A percentile compares a stretch with the other conserved stretches of the same genome.
Evolutionary conservation across 371 early-diverging fungal genomes (phyloP).

Genomic region (Mortierella sp.): DNA sequence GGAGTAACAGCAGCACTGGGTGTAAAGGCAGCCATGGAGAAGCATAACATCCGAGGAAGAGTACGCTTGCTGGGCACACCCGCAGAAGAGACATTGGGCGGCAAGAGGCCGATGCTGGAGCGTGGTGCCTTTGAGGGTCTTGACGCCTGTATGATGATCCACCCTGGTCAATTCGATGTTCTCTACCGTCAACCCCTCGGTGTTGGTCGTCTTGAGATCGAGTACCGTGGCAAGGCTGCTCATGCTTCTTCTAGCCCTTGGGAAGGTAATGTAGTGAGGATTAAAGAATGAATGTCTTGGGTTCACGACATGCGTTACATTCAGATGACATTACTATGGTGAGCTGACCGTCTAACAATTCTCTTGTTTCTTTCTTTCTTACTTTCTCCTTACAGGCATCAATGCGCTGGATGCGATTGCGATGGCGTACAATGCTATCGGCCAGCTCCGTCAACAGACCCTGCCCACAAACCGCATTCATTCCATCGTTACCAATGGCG

Average conservation of each 20-base stretch:
- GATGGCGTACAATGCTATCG: conserved; percentile 66
- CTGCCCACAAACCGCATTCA: conserved; percentile 75
- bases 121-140: conserved; percentile 71
- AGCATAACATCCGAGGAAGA: conserved; percentile 65
- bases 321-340: neutral
- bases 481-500: conserved; percentile 82
- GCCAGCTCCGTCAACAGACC: conserved; percentile 72
- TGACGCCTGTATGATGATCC: conserved; percentile 85
- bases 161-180: conserved; percentile 69
- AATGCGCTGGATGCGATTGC: conserved; percentile 76
- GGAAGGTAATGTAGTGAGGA: conserved; percentile 34
- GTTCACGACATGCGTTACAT: neutral
- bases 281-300: conserved; percentile 22
- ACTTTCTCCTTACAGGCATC: conserved; percentile 53
- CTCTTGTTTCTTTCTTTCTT: neutral
- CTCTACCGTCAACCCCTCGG: conserved; percentile 43
- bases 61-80: conserved; percentile 87
- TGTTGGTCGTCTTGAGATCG: conserved; percentile 61
- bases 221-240: conserved; percentile 76
- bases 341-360: neutral
- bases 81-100: conserved; percentile 82
- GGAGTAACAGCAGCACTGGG: conserved; percentile 76
- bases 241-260: conserved; percentile 62
- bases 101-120: conserved; percentile 79
- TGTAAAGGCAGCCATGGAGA: conserved; percentile 66